phyloP scores from a whole-genome alignment of 2,329 filamentous ascomycete species.

The Colletotrichum truncatum region DNA sequence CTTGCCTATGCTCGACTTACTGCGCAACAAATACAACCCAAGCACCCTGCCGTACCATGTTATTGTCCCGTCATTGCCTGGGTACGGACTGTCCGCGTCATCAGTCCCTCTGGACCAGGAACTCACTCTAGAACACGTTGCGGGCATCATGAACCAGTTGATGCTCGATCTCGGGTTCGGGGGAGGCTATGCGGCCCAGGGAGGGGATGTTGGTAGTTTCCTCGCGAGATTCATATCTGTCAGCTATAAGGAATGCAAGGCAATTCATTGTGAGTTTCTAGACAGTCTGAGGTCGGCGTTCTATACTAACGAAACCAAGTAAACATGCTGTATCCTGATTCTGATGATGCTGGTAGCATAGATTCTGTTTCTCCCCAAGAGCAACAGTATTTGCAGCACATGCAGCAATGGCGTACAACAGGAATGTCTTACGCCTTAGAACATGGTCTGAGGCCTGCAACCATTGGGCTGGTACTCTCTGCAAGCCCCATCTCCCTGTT shows the following conservation, averaged over 20 bases:
- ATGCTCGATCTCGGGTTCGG: conserved; percentile 63
- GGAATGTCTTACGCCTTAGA: conserved; percentile 60
- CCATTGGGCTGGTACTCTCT: conserved; percentile 63
- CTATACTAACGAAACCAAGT: background rate
- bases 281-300: rapidly evolving
- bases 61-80: conserved; percentile 63
- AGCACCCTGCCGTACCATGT: conserved; percentile 64
- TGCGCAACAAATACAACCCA: conserved; percentile 57
- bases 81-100: conserved; percentile 56
- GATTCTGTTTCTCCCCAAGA: conserved; percentile 5
- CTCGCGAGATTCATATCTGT: conserved; percentile 52
- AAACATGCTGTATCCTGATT: background rate
- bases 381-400: conserved; percentile 39
- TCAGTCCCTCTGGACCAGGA: conserved; percentile 44
- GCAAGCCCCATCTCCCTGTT: conserved; percentile 65
- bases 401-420: conserved; percentile 45
- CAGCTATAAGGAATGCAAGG: conserved; percentile 56
- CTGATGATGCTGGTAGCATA: background rate
- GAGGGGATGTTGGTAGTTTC: conserved; percentile 63
- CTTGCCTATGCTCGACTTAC: conserved; percentile 55
- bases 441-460: conserved; percentile 64
- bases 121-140: conserved; percentile 36
- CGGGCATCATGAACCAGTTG: conserved; percentile 57
- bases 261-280: conserved; percentile 36
- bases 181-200: conserved; percentile 61